phyloP scores from a whole-genome alignment of 257 asterid species.

The Agastache rugosa region DNA sequence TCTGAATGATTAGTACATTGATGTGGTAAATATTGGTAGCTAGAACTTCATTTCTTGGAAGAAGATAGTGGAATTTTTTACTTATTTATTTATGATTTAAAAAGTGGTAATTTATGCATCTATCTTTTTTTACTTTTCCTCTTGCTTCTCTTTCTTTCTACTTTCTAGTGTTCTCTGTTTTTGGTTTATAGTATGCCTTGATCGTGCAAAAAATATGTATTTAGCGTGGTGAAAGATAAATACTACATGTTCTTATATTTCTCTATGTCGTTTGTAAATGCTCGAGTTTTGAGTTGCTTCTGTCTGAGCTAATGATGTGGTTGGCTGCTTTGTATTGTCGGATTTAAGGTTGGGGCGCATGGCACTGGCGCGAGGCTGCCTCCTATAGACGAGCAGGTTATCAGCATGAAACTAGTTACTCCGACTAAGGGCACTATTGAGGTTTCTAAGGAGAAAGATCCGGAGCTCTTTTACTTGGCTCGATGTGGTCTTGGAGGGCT shows the following conservation, averaged over 20 bases:
- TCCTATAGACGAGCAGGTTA: slow-evolving; percentile 93
- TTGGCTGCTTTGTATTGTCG: slow-evolving; percentile 27
- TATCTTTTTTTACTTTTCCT: background rate
- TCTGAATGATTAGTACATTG: slow-evolving; percentile 2
- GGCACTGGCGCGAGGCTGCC: slow-evolving; percentile 97
- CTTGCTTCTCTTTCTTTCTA: background rate
- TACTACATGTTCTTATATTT: background rate
- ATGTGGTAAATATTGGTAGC: background rate
- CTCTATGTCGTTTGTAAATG: background rate
- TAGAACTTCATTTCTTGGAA: slow-evolving; percentile 12
- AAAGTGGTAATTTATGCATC: background rate
- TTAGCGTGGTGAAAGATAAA: background rate
- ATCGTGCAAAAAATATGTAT: background rate
- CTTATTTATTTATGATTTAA: background rate
- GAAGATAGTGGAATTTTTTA: background rate
- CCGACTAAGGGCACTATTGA: slow-evolving; percentile 91
- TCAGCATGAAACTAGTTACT: slow-evolving; percentile 94
- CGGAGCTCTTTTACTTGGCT: slow-evolving; percentile 88
- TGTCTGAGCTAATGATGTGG: background rate
- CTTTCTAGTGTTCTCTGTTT: background rate
- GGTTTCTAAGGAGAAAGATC: slow-evolving; percentile 84
- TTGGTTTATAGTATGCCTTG: background rate
- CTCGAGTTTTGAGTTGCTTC: slow-evolving; percentile 22
- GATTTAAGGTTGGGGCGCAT: slow-evolving; percentile 90
- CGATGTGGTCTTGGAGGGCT: slow-evolving; percentile 99